These are phyloP conservation scores for Naganishia onofrii DNA, from an alignment of 768 basidiomycete genomes.

Conservation along the genomic window DNA sequence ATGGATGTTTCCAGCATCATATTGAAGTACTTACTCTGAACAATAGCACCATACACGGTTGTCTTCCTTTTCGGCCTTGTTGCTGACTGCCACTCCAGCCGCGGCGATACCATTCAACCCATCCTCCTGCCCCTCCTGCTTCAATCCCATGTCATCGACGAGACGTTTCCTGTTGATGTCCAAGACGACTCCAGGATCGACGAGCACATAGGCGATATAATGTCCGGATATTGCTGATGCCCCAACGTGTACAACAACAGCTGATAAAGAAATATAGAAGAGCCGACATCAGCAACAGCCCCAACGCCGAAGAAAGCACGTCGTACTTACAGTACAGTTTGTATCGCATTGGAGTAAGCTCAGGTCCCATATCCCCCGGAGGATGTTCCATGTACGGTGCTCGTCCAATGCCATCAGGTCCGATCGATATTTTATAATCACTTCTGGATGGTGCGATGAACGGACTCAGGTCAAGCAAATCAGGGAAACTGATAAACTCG, in stretches of 20 bases:
- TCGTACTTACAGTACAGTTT: conserved; percentile 38
- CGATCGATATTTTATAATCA: conserved; percentile 45
- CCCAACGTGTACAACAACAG: conserved; percentile 50
- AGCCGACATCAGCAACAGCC: not conserved
- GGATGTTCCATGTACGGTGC: conserved; percentile 50
- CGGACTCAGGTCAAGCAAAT: conserved; percentile 75
- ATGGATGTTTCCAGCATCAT: not conserved
- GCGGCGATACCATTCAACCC: not conserved
- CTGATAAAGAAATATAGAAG: conserved; percentile 31
- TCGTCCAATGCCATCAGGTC: conserved; percentile 34
- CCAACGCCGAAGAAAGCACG: not conserved
- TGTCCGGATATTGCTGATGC: conserved; percentile 70
- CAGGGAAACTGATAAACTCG: conserved; percentile 86
- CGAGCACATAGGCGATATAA: conserved; percentile 71
- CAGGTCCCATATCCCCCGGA: conserved; percentile 41
- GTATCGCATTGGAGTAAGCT: conserved; percentile 48
- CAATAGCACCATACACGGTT: conserved; percentile 82
- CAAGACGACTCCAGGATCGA: conserved; percentile 46
- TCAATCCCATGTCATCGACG: not conserved
- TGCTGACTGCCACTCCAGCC: not conserved
- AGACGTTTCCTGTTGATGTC: conserved; percentile 23
- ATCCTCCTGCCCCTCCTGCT: not conserved
- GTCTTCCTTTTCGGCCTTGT: conserved; percentile 32
- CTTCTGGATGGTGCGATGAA: conserved; percentile 71
- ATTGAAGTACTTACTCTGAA: conserved; percentile 60